Conservation (phyloP, 768 basidiomycete genomes). For the Mycena floridula region DNA sequence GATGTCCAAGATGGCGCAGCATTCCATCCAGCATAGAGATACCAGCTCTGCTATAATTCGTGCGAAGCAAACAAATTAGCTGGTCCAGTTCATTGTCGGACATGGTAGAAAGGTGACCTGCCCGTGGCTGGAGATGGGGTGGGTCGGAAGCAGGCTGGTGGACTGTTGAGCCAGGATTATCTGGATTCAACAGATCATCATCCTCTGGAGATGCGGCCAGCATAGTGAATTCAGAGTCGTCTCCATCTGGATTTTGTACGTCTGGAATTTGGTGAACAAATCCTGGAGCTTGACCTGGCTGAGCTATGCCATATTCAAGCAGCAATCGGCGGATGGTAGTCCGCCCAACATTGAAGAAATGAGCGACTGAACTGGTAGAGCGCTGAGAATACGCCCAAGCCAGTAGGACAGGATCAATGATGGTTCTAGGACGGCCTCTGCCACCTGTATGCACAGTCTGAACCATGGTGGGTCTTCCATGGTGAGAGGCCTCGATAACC, state of each 20-base stretch:
- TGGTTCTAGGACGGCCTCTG: background rate
- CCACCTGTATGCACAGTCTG: background rate
- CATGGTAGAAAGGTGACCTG: background rate
- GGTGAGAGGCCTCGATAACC: background rate
- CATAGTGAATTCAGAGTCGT: no score
- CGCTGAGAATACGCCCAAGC: background rate
- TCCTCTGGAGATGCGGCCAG: no score
- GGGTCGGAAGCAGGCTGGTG: background rate
- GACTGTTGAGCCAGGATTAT: background rate
- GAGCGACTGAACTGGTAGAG: background rate
- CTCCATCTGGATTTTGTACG: no score
- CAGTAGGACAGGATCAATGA: background rate
- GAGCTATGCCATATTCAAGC: constrained; percentile 2
- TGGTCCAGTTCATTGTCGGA: background rate
- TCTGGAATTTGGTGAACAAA: constrained; percentile 3
- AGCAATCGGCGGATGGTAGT: background rate
- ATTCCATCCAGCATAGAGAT: constrained; percentile 18
- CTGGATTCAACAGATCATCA: background rate
- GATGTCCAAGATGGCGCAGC: constrained; percentile 14
- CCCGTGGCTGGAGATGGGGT: background rate
- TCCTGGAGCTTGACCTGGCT: background rate
- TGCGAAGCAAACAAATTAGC: constrained; percentile 6
- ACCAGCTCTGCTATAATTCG: constrained; percentile 18
- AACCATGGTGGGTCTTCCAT: background rate
- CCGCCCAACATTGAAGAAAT: background rate